A percentile compares a stretch with the other conserved stretches of the same genome.
Evolutionary conservation across 176 grass and related monocot genomes (phyloP).

Genomic region (Hyparrhenia diplandra): DNA sequence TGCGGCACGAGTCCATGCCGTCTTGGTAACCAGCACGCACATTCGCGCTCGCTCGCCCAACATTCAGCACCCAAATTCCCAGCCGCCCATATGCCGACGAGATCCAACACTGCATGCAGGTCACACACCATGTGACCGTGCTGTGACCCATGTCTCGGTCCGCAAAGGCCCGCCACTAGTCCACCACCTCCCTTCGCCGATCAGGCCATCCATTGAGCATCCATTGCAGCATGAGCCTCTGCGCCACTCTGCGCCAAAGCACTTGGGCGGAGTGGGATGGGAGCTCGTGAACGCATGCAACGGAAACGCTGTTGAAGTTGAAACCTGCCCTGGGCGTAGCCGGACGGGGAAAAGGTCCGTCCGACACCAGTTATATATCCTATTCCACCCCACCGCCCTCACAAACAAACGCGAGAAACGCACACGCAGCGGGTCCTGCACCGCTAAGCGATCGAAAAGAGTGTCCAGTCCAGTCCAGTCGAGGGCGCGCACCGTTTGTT

Average conservation of each 20-base stretch:
- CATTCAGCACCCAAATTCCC: not conserved
- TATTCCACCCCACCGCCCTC: not conserved
- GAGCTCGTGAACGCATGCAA: not conserved
- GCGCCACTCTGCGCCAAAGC: too few relatives aligned
- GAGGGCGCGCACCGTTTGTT: not conserved
- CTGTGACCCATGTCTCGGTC: too few relatives aligned
- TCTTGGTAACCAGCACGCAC: not conserved
- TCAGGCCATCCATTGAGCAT: too few relatives aligned
- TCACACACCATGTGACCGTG: not conserved
- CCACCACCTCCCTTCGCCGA: too few relatives aligned
- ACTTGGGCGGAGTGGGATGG: not conserved
- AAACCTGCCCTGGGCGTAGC: not conserved
- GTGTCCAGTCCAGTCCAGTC: too few relatives aligned
- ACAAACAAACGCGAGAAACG: too few relatives aligned
- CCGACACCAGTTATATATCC: too few relatives aligned
- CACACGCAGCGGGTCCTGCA: not conserved
- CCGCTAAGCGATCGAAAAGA: too few relatives aligned
- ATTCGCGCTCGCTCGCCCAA: not conserved
- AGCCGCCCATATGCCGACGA: not conserved
- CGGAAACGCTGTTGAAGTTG: not conserved
- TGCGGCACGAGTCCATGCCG: not conserved
- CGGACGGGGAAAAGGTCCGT: not conserved
- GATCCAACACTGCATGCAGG: not conserved
- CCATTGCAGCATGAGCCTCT: too few relatives aligned
- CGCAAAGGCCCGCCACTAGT: too few relatives aligned